Evolutionary conservation across 106 monocot genomes (phyloP), one percentile per base, ranked within the genome.

Genomic region (Apostasia ramifera): DNA sequence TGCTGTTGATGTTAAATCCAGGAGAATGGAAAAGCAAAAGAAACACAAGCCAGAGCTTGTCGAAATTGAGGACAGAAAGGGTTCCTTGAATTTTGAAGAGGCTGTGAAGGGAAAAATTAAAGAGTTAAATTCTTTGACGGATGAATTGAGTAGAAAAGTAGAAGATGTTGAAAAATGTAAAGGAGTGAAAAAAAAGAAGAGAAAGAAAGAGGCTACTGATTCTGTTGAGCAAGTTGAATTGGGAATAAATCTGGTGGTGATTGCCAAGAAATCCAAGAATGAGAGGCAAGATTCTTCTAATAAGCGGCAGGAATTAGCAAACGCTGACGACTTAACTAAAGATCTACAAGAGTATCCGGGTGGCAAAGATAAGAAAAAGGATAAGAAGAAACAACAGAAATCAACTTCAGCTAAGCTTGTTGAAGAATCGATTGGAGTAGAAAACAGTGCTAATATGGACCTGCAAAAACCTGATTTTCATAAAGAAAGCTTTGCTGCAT

Each of bases 181-280:
- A 66, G 46, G 56, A 11, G 73, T 59, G 71, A 72, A 73, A 61
- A 76, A 62, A 54, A 73, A 74, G 67, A 74, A 78, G 60, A 78
- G 45, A 47, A 79, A 73, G 59, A 55, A 70, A 71, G 61, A 41
- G 6, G 41, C 53, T 56, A 66, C 52, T 51, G 7, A 51, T 51
- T 12, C 43, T 72, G 13, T 40, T 69, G 63, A 67, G 40, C 48
- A 7, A 4, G 11, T 42, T 61, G 64, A 55, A n/a, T 6, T n/a
- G 50, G 42, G 7, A 43, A 47, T 8, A 44, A 49, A 42, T 57
- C 46, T 57, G 3, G 46, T 66, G 57, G 48, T 42, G 2, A 38
- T 12, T 39, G 53, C 50, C 13, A 51, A 55, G 3, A 69, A 12
- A 44, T n/a, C 42, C 5, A 44, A 53, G 2, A 60, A 69, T 43